These are phyloP conservation scores for Delonix regia DNA, from an alignment of 306 rosid species.

Conservation along the genomic window DNA sequence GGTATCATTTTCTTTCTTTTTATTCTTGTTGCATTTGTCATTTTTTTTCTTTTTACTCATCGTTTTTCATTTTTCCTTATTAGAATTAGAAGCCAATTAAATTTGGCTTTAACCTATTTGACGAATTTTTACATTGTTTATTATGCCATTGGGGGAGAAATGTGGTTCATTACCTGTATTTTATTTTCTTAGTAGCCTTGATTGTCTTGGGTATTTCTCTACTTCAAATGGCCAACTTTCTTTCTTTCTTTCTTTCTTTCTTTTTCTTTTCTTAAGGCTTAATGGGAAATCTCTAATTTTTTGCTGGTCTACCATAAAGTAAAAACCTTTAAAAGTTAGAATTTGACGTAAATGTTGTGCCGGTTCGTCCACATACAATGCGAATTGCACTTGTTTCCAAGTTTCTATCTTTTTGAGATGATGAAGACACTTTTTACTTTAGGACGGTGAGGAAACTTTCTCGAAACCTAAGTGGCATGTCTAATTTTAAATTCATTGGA, in stretches of 20 bases:
- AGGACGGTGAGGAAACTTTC: background rate
- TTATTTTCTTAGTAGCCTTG: background rate
- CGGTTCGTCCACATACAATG: background rate
- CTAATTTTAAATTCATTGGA: background rate
- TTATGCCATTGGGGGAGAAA: background rate
- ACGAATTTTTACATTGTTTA: background rate
- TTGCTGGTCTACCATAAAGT: slow-evolving; percentile 2
- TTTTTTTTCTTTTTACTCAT: background rate
- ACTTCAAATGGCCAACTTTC: background rate
- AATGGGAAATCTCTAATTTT: background rate
- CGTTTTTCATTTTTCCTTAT: background rate
- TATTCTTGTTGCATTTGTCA: background rate
- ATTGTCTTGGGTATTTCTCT: slow-evolving; percentile 5
- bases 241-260: background rate
- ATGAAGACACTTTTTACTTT: background rate
- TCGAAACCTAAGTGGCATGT: slow-evolving; percentile 2
- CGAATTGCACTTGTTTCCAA: background rate
- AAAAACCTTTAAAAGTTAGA: background rate
- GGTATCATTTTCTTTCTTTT: background rate
- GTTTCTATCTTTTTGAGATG: background rate
- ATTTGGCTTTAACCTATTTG: slow-evolving; percentile 1
- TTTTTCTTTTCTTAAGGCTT: background rate
- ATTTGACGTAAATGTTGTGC: background rate
- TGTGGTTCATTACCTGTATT: slow-evolving; percentile 5
- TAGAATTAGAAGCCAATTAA: background rate